Percentiles rank a stretch among this genome's conserved stretches.
Evolutionary conservation across 345 rosid genomes (phyloP).

Genomic region (Lepidium aucheri): DNA sequence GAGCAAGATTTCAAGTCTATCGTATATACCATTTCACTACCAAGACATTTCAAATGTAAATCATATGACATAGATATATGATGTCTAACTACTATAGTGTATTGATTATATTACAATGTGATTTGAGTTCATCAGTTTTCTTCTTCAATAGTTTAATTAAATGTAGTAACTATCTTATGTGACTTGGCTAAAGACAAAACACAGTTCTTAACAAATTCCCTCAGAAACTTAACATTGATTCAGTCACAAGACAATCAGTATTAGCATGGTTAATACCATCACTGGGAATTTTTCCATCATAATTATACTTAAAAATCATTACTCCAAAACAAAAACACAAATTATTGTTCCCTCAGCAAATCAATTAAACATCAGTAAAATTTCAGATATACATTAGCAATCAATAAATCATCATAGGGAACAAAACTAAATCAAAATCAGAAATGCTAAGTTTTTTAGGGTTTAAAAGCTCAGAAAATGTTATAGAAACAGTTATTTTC

Average conservation of each 20-base stretch:
- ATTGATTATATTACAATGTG: too few relatives aligned
- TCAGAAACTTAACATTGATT: slow-evolving; percentile 25
- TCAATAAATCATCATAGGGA: slow-evolving; percentile 25
- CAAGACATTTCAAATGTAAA: too few relatives aligned
- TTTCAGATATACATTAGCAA: slow-evolving; percentile 33
- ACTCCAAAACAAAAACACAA: neutral
- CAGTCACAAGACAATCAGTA: slow-evolving; percentile 37
- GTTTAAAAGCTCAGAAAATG: slow-evolving; percentile 31
- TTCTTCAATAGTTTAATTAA: too few relatives aligned
- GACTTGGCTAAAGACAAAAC: too few relatives aligned
- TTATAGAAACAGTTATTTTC: slow-evolving; percentile 31
- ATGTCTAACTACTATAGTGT: too few relatives aligned
- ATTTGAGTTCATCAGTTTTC: too few relatives aligned
- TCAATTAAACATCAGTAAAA: slow-evolving; percentile 5
- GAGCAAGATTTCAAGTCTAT: too few relatives aligned
- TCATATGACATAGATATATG: too few relatives aligned
- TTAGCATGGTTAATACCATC: slow-evolving; percentile 55
- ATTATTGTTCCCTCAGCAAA: slow-evolving; percentile 22
- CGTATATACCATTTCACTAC: too few relatives aligned
- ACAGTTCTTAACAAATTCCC: slow-evolving; percentile 14
- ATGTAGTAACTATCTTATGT: too few relatives aligned
- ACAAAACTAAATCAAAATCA: neutral
- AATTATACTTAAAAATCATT: neutral
- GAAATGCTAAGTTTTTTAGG: neutral
- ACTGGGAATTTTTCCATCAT: slow-evolving; percentile 21